Evolutionary conservation across 2,329 filamentous ascomycete species (phyloP), one percentile per base, ranked within the genome.

Genomic region (Aspergillus fischeri): DNA sequence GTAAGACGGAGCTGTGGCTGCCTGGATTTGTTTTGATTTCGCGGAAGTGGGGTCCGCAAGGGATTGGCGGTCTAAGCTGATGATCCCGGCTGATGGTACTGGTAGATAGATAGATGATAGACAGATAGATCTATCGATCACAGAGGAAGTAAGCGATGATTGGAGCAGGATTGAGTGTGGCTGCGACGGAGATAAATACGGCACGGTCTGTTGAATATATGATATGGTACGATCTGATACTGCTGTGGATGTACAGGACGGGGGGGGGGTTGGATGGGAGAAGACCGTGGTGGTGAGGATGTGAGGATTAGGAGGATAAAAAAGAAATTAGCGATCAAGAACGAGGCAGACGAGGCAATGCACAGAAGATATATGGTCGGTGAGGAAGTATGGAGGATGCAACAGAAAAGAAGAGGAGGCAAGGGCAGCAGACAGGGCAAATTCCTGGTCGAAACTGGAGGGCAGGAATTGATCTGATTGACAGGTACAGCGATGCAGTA

Each of bases 11-110:
- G 44, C 45, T 51, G 50, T 44, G 52, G 45, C 35, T 54, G 45
- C 42, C 35, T 59, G 50, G 55, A 54, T 58, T 59, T 64, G 62
- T 64, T 64, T 64, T 60, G 57, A 57, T 63, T 52, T 59, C 55
- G 53, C 57, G 45, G 21, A 66, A 66, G 67, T 68, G 67, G 67
- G 67, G 63, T 48, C 27, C 47, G 27, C 35, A 42, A 48, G 32
- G 59, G 62, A 65, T 63, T 65, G 59, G 65, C 64, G 61, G 62
- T 62, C 59, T 57, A 49, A 20, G 55, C 44, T 42, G 56, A 53
- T 52, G 53, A 32, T 38, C 32, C 10, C 14, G 14, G 32, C 32
- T 38, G 32, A 38, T 17, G 5, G 32, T 17, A 35, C 11, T 14
- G 11, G 32, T 14, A 48, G 51, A 28, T 28, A 53, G 41, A 49